Evolutionary conservation across 2,329 filamentous ascomycete species (phyloP).

Genomic region (Xylaria sp.): DNA sequence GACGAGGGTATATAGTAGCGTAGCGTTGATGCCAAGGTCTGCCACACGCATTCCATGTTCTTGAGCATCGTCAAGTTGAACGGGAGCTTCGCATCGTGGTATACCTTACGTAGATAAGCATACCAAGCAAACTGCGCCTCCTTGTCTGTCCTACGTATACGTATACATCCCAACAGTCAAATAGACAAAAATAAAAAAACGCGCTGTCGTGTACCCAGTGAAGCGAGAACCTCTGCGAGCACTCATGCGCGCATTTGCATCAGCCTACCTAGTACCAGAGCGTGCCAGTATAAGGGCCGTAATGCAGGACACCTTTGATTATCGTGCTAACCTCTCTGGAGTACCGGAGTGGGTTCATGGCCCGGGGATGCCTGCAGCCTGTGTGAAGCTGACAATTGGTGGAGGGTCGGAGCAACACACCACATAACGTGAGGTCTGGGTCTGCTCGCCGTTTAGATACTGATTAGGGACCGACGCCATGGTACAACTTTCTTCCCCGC

Average conservation of each 20-base stretch:
- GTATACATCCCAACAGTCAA: background rate
- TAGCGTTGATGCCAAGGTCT: constrained; percentile 29
- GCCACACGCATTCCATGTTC: constrained; percentile 36
- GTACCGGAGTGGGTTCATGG: constrained; percentile 15
- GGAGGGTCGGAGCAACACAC: constrained; percentile 9
- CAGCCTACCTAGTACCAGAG: background rate
- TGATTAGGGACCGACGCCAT: constrained; percentile 25
- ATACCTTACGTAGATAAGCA: constrained; percentile 4
- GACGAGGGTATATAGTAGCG: constrained; percentile 25
- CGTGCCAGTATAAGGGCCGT: constrained; percentile 6
- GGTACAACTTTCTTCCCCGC: constrained; percentile 25
- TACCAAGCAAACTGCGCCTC: constrained; percentile 32
- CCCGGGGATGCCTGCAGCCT: constrained; percentile 13
- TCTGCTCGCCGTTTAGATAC: constrained; percentile 16
- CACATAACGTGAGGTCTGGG: background rate
- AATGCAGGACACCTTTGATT: constrained; percentile 28
- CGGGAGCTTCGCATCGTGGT: background rate
- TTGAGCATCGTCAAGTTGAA: constrained; percentile 23
- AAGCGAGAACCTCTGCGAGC: constrained; percentile 3
- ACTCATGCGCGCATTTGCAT: constrained; percentile 22
- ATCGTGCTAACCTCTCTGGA: constrained; percentile 19
- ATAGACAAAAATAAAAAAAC: constrained; percentile 2
- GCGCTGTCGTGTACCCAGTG: background rate
- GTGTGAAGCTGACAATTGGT: constrained; percentile 23
- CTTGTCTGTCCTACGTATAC: constrained; percentile 6